Conservation (phyloP, 352 stramenopile species). For the Peronosclerospora sorghi region DNA sequence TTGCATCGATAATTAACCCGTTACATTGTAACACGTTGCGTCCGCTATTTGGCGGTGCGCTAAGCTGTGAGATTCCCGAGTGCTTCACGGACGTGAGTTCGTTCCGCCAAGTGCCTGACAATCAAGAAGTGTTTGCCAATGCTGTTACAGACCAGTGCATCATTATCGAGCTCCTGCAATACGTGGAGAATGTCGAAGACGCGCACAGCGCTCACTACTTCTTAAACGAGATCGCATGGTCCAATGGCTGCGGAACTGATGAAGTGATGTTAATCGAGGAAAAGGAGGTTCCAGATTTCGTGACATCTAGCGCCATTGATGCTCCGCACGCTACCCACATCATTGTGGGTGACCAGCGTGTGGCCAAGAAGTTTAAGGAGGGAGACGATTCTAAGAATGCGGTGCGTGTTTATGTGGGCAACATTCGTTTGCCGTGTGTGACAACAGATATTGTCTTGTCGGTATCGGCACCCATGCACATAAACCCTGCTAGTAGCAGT, state of each 20-base stretch:
- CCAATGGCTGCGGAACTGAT: slow-evolving; percentile 52
- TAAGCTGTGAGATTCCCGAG: slow-evolving; percentile 61
- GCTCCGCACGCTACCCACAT: slow-evolving; percentile 29
- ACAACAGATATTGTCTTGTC: slow-evolving; percentile 78
- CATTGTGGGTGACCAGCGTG: slow-evolving; percentile 63
- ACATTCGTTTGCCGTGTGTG: slow-evolving; percentile 56
- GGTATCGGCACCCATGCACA: slow-evolving; percentile 62
- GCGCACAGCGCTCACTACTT: slow-evolving; percentile 52
- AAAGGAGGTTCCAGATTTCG: slow-evolving; percentile 14
- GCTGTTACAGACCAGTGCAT: slow-evolving; percentile 67
- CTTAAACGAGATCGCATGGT: slow-evolving; percentile 76
- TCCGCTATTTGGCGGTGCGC: slow-evolving; percentile 53
- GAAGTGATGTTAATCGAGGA: slow-evolving; percentile 51
- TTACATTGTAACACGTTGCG: slow-evolving; percentile 21
- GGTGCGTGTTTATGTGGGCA: slow-evolving; percentile 70
- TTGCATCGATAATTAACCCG: no score
- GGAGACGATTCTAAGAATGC: slow-evolving; percentile 71
- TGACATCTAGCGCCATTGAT: slow-evolving; percentile 20
- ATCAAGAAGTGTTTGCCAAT: slow-evolving; percentile 84
- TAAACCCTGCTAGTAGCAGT: slow-evolving; percentile 64
- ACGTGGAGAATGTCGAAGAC: slow-evolving; percentile 39
- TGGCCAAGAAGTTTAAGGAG: slow-evolving; percentile 84
- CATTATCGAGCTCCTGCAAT: slow-evolving; percentile 75
- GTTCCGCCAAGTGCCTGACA: slow-evolving; percentile 81
- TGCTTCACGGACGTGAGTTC: slow-evolving; percentile 71